Base-by-base conservation (phyloP, 352 stramenopile genomes). In the Thalassiosira livingstoniorum region DNA sequence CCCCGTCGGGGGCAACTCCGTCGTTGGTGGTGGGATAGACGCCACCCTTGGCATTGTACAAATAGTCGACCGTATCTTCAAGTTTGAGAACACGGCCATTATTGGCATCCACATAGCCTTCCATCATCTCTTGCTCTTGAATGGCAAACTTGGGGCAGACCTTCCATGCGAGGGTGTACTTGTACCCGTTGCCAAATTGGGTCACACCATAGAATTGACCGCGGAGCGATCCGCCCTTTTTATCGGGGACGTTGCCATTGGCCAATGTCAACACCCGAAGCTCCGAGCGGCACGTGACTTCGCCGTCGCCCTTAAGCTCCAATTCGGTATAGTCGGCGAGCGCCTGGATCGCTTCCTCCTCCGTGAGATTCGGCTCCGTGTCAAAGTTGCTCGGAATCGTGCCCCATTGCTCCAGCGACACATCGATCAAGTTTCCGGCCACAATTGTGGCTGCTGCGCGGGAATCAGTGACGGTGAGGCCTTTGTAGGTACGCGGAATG, bases 21-120 rank as follows among this genome's bases (percentile, higher is more conserved):
- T 81, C 64, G 47, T 81, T 81, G n/a, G 74, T 54, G 0, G 75
- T 63, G 23, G 74, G 74, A 54, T 71, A 81, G 4, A 81, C 74
- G 4, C 55, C 54, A 37, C 74, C 74, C 54, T 75, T 66, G 2
- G 63, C 47, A 37, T 75, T n/a, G 47, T 75, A 81, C n/a, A n/a
- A n/a, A n/a, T 75, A 81, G 65, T 81, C 31, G 43, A 81, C 39
- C n/a, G 5, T 68, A 31, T 77, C 68, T 15, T 35, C 51, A 47
- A 78, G 71, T 15, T 37, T 53, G 35, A 64, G 61, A 25, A 76
- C 39, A 34, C 73, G 25, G 2, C 53, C 34, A 32, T 32, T 73
- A 15, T 70, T 21, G n/a, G 67, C 75, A 78, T 83, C 37, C 2
- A 83, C 67, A 32, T 68, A 45, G 42, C 75, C 67, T 68, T 83